phyloP scores from a whole-genome alignment of 2,329 filamentous ascomycete species.

The Tolypocladium paradoxum region DNA sequence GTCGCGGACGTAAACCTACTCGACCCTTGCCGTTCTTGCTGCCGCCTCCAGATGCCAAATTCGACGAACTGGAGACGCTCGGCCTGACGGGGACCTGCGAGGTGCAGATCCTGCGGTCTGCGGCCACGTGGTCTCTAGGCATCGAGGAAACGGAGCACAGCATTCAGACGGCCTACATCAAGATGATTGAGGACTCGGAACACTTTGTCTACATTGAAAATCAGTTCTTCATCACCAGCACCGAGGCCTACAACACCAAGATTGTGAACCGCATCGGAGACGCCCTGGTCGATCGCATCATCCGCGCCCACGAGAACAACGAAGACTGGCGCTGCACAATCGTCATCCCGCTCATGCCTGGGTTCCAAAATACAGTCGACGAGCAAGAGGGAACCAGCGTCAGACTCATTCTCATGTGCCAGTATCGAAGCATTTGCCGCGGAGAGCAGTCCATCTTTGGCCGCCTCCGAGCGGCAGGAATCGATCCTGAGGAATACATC shows the following conservation, averaged over 20 bases:
- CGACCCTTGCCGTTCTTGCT: slow-evolving; percentile 87
- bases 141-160: slow-evolving; percentile 83
- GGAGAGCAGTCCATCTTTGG: slow-evolving; percentile 89
- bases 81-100: slow-evolving; percentile 92
- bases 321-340: slow-evolving; percentile 88
- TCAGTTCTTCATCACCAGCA: slow-evolving; percentile 95
- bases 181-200: slow-evolving; percentile 88
- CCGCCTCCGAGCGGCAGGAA: slow-evolving; percentile 63
- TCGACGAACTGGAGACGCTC: slow-evolving; percentile 74
- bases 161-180: slow-evolving; percentile 91
- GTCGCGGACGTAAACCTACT: slow-evolving; percentile 85
- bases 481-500: slow-evolving; percentile 92
- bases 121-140: slow-evolving; percentile 83
- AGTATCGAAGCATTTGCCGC: slow-evolving; percentile 91
- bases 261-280: slow-evolving; percentile 93
- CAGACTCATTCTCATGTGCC: slow-evolving; percentile 90
- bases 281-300: slow-evolving; percentile 83
- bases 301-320: slow-evolving; percentile 69
- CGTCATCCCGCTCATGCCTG: slow-evolving; percentile 92
- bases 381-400: slow-evolving; percentile 91
- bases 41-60: slow-evolving; percentile 83
- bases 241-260: slow-evolving; percentile 73
- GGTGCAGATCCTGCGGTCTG: slow-evolving; percentile 88
- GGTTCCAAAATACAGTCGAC: slow-evolving; percentile 94
- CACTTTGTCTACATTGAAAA: slow-evolving; percentile 99